phyloP scores from a whole-genome alignment of 768 basidiomycete species.

The Coprinopsis marcescibilis region DNA sequence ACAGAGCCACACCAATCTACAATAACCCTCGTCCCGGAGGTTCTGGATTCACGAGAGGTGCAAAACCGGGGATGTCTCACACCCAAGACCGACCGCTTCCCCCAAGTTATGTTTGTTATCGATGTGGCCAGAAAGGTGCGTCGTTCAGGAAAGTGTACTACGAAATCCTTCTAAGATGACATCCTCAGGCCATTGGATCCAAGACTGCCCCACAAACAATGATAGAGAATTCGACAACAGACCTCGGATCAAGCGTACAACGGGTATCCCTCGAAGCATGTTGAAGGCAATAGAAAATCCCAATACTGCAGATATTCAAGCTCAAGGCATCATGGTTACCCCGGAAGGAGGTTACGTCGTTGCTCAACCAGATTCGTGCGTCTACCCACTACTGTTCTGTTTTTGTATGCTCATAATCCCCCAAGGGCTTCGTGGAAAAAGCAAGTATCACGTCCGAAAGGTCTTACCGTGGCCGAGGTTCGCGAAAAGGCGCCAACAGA shows the following conservation, averaged over 20 bases:
- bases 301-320: slow-evolving; percentile 54
- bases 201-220: slow-evolving; percentile 96
- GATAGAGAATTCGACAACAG: slow-evolving; percentile 92
- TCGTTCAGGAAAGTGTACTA: neutral
- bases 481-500: slow-evolving; percentile 83
- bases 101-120: slow-evolving; percentile 95
- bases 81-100: slow-evolving; percentile 74
- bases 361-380: slow-evolving; percentile 93
- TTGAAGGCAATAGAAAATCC: slow-evolving; percentile 93
- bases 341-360: slow-evolving; percentile 98
- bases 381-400: slow-evolving; percentile 16
- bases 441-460: slow-evolving; percentile 74
- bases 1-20: slow-evolving; percentile 67
- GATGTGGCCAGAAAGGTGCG: slow-evolving; percentile 95
- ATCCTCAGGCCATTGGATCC: slow-evolving; percentile 94
- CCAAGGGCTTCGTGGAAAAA: slow-evolving; percentile 91
- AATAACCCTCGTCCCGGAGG: slow-evolving; percentile 62
- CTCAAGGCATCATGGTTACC: slow-evolving; percentile 94
- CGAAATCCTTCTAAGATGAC: slow-evolving; percentile 10
- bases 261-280: slow-evolving; percentile 97
- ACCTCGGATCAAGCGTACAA: slow-evolving; percentile 95
- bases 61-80: slow-evolving; percentile 50
- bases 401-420: neutral
- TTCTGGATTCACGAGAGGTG: slow-evolving; percentile 53
- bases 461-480: slow-evolving; percentile 81